Conservation (phyloP, 257 asterid species). For the Coffea eugenioides region DNA sequence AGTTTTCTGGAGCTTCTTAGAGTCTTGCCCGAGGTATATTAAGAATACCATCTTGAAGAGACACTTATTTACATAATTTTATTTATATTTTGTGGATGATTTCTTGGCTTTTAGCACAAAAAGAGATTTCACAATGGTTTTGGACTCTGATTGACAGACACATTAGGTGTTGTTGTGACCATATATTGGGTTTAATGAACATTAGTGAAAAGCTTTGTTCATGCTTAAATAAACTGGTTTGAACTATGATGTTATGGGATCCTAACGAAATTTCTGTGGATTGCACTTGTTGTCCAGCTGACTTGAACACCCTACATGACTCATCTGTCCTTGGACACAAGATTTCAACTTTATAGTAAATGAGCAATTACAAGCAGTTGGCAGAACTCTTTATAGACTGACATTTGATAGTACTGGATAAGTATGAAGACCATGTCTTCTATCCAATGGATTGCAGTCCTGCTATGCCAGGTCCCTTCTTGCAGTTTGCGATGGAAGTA, state of each 20-base stretch:
- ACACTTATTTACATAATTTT: neutral
- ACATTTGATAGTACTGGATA: neutral
- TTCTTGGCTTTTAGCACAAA: neutral
- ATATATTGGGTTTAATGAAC: neutral
- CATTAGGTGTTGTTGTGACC: neutral
- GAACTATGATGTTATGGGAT: neutral
- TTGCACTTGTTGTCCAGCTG: constrained; percentile 1
- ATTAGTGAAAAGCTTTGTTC: neutral
- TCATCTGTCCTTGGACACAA: neutral
- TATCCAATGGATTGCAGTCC: neutral
- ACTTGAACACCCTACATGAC: neutral
- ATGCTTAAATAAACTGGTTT: neutral
- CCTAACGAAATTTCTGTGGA: neutral
- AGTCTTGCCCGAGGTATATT: constrained; percentile 92
- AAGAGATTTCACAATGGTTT: neutral
- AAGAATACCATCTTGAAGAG: neutral
- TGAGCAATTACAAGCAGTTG: neutral
- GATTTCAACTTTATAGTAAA: neutral
- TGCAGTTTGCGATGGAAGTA: neutral
- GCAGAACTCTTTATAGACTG: constrained; percentile 3
- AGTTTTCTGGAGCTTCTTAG: constrained; percentile 95
- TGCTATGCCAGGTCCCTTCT: neutral
- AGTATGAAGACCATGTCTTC: neutral
- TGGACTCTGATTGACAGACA: neutral
- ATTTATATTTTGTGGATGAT: neutral